Conservation (phyloP, 2,329 filamentous ascomycete genomes). For the Aspergillus sp. region DNA sequence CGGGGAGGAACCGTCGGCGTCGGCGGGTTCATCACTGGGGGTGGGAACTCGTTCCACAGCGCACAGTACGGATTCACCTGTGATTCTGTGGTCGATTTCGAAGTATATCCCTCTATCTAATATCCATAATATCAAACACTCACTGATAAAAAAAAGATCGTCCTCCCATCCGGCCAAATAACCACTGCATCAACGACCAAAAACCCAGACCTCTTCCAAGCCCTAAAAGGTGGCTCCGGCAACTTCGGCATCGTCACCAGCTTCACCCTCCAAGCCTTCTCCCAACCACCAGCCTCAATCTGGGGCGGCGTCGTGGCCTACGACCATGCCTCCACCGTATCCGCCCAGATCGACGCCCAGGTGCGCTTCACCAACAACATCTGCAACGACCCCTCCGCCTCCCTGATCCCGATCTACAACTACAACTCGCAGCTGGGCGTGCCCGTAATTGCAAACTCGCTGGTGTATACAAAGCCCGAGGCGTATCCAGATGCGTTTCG, state of each 20-base stretch:
- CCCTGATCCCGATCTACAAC: constrained; percentile 43
- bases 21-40: not conserved
- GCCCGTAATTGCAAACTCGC: constrained; percentile 4
- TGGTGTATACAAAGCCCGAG: constrained; percentile 13
- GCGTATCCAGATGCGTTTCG: constrained; percentile 8
- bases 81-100: not conserved
- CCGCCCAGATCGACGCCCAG: constrained; percentile 14
- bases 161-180: not conserved
- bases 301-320: not conserved
- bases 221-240: not conserved
- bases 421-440: constrained; percentile 19
- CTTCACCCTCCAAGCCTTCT: not conserved
- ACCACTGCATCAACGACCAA: not conserved
- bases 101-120: not conserved
- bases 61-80: not conserved
- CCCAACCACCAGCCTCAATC: not conserved
- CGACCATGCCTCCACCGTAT: not conserved
- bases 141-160: not conserved
- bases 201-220: not conserved
- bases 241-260: constrained; percentile 4
- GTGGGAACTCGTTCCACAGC: not conserved
- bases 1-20: not conserved
- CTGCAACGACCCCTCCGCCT: constrained; percentile 17
- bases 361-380: constrained; percentile 17
- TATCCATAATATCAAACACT: too few relatives aligned